These are phyloP conservation scores for Solanum corneliomulleri DNA, from an alignment of 257 asterid genomes.

Conservation along the genomic window DNA sequence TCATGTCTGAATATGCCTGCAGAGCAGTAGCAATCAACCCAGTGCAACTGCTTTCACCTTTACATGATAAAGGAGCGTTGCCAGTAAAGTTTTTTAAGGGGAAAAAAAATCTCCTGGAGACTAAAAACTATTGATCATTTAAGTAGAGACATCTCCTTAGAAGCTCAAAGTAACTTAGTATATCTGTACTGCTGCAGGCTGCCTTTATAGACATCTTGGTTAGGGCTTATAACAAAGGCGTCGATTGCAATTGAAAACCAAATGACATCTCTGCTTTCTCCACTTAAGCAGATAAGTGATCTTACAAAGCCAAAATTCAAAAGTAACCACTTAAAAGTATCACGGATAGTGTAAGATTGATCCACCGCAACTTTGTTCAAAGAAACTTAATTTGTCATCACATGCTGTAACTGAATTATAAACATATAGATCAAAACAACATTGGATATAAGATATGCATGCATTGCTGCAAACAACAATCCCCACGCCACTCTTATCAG, in stretches of 20 bases:
- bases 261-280: neutral
- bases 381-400: neutral
- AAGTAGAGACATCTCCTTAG: neutral
- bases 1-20: conserved; percentile 70
- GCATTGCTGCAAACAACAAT: neutral
- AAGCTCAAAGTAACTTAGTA: neutral
- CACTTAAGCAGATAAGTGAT: neutral
- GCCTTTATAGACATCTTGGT: neutral
- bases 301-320: neutral
- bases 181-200: neutral
- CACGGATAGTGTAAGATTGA: neutral
- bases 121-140: neutral
- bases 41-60: neutral
- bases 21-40: neutral
- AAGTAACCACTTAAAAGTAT: neutral
- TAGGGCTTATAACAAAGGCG: neutral
- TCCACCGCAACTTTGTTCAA: neutral
- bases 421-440: neutral
- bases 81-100: neutral
- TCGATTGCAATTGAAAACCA: neutral
- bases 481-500: neutral
- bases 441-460: neutral
- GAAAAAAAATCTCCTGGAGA: neutral
- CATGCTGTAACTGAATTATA: neutral
- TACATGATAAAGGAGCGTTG: neutral